A percentile compares a stretch with the other conserved stretches of the same genome.
phyloP scores from a whole-genome alignment of 768 basidiomycete genomes.

The Cubamyces lactineus region DNA sequence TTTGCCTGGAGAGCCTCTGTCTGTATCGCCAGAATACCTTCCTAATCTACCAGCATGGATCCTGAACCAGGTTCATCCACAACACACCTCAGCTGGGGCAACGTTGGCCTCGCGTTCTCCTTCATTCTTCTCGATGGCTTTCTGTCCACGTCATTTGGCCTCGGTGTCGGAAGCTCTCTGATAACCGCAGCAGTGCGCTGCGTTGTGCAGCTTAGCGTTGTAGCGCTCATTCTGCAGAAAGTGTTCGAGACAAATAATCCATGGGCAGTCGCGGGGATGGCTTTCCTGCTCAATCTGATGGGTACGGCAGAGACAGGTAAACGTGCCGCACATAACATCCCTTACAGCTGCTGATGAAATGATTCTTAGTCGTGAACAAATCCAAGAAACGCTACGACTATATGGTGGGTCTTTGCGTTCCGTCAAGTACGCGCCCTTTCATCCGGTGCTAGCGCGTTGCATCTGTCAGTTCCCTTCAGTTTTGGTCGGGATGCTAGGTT shows the following conservation, averaged over 20 bases:
- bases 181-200: slow-evolving; percentile 74
- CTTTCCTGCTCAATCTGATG: slow-evolving; percentile 74
- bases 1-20: no score
- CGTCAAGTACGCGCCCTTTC: background rate
- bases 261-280: slow-evolving; percentile 75
- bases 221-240: slow-evolving; percentile 67
- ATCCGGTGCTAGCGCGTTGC: no score
- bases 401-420: slow-evolving; percentile 55
- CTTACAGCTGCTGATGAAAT: background rate
- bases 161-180: slow-evolving; percentile 72
- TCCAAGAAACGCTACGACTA: slow-evolving; percentile 68
- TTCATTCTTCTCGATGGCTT: slow-evolving; percentile 77
- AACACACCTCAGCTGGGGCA: slow-evolving; percentile 61
- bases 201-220: slow-evolving; percentile 74
- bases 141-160: slow-evolving; percentile 62
- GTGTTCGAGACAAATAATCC: slow-evolving; percentile 78
- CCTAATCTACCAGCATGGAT: slow-evolving; percentile 23
- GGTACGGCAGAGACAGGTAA: slow-evolving; percentile 78
- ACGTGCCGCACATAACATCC: slow-evolving; percentile 27
- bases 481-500: slow-evolving; percentile 68
- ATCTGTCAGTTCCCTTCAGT: slow-evolving; percentile 63
- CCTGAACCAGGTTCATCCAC: slow-evolving; percentile 18
- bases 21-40: no score
- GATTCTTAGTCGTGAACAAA: slow-evolving; percentile 69
- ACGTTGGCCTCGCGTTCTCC: slow-evolving; percentile 72